Evolutionary conservation across 495 filamentous ascomycete species (phyloP).

Genomic region (Aspergillus incahuasiensis): DNA sequence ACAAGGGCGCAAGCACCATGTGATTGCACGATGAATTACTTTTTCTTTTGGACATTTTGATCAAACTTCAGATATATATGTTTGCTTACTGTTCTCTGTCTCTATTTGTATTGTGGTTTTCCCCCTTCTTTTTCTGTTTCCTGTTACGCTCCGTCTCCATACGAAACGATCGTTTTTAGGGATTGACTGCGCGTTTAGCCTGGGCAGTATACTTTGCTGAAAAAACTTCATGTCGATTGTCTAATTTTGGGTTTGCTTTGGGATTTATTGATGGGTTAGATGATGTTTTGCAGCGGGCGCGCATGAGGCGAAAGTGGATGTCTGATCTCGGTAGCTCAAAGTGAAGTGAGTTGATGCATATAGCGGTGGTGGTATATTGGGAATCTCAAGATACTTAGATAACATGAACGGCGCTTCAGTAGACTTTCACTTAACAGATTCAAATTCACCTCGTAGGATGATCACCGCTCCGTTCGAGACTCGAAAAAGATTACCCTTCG

Average conservation of each 20-base stretch:
- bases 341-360: neutral
- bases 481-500: too few species aligned
- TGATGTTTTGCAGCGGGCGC: constrained; percentile 14
- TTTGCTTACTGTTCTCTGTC: constrained; percentile 4
- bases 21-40: neutral
- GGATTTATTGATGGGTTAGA: constrained; percentile 9
- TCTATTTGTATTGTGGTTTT: constrained; percentile 1
- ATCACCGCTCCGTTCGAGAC: too few species aligned
- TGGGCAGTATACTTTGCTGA: neutral
- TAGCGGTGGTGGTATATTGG: neutral
- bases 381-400: too few species aligned
- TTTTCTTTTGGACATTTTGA: constrained; percentile 5
- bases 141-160: constrained; percentile 2
- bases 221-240: neutral
- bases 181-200: constrained; percentile 6
- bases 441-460: too few species aligned
- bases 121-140: neutral
- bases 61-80: constrained; percentile 16
- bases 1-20: neutral
- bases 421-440: too few species aligned
- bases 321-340: neutral
- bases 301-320: constrained; percentile 13
- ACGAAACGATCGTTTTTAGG: constrained; percentile 3
- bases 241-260: constrained; percentile 3
- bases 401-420: too few species aligned